These are phyloP conservation scores for Fusarium protoensiforme DNA, from an alignment of 2,329 filamentous ascomycete genomes.

Conservation along the genomic window DNA sequence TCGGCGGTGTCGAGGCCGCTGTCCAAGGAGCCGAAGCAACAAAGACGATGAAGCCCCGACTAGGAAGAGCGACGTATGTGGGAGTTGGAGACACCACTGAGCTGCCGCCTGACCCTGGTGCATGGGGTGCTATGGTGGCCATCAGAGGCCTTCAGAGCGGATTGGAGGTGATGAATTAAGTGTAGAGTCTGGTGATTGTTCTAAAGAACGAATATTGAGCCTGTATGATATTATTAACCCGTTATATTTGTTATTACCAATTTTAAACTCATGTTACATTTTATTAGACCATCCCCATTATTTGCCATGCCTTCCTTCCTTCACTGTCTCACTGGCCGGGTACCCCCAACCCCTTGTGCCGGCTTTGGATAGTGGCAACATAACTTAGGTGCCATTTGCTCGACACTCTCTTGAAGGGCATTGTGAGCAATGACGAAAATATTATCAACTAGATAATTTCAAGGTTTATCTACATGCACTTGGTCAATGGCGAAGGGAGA, in stretches of 20 bases:
- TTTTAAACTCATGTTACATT: too few species aligned
- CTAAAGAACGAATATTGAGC: background rate
- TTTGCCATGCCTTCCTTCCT: background rate
- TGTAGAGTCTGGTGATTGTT: background rate
- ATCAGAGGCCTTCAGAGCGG: slow-evolving; percentile 42
- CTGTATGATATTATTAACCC: background rate
- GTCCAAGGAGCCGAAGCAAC: slow-evolving; percentile 70
- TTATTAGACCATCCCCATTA: background rate
- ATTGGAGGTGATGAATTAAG: slow-evolving; percentile 3
- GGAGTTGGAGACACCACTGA: slow-evolving; percentile 63
- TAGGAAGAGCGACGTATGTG: slow-evolving; percentile 77
- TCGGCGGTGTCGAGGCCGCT: slow-evolving; percentile 68
- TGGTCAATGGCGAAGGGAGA: background rate
- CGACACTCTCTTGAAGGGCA: background rate
- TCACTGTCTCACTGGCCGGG: background rate
- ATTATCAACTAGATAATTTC: background rate
- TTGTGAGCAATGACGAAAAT: background rate
- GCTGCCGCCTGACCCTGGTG: slow-evolving; percentile 75
- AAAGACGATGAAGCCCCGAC: slow-evolving; percentile 70
- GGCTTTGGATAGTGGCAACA: background rate
- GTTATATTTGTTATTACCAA: background rate
- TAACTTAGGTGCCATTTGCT: background rate
- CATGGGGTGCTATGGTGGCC: slow-evolving; percentile 73
- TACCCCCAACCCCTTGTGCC: background rate
- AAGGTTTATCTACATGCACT: background rate